Base-by-base conservation (phyloP, 441 rosid species). In the Euphorbia schlechtendalii region DNA sequence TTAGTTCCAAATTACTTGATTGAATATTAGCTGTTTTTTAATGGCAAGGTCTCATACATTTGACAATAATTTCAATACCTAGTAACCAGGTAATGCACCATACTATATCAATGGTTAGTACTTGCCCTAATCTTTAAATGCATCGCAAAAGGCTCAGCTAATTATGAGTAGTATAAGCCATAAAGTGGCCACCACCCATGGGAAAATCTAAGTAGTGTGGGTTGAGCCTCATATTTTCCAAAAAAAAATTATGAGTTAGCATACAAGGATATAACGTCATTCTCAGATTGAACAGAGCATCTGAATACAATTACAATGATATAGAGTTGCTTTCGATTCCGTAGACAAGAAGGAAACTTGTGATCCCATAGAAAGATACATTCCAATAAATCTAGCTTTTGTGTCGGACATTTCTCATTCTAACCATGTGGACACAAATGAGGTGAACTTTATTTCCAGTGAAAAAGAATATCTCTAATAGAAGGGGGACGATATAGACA, bases 301-400 rank as follows among this genome's bases (percentile, higher is more conserved):
- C 65, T 56, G 48, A 58, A 70, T 54, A 71, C 66, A 65, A 69
- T 22, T 61, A 59, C 17, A 64, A 22, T 7, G 68, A n/a, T 6
- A 32, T 22, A 66, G 60, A 36, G 13, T 53, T 67, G 1, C 56
- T 36, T 32, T 65, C 65, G 40, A 36, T 60, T 53, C 38, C 43
- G 54, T 21, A 13, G 17, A 43, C 48, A 65, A 21, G 10, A 43
- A 58, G 38, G 34, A 22, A 67, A 55, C 20, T 48, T 65, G 61
- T 51, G 30, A 40, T 60, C 59, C 56, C 18, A 21, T n/a, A 4
- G 18, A 49, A 59, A 25, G 56, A 65, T 58, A 30, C 13, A 52
- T 55, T 51, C 64, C 38, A 46, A 52, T 64, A 46, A 24, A 75
- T 63, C 64, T 30, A 63, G 32, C n/a, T 9, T 53, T 27, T 32